These are phyloP conservation scores for Rhodotorula sp. DNA, from an alignment of 1,284 basidiomycete genomes.

Conservation along the genomic window DNA sequence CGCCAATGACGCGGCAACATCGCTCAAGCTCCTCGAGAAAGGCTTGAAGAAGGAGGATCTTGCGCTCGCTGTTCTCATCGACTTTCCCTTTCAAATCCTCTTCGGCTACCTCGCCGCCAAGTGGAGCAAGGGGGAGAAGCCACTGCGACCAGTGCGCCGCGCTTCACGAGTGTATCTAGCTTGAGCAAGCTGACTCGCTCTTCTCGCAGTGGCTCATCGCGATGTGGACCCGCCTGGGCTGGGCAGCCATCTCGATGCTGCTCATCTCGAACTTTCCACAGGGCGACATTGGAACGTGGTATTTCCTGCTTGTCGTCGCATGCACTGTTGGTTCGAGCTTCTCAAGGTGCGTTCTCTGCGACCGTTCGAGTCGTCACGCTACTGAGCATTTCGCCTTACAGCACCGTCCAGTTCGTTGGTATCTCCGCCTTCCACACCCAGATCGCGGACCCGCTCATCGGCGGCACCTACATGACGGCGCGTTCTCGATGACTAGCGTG, in stretches of 20 bases:
- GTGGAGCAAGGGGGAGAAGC: slow-evolving; percentile 60
- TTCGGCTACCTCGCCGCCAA: slow-evolving; percentile 95
- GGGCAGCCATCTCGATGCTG: slow-evolving; percentile 66
- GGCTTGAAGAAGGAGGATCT: slow-evolving; percentile 93
- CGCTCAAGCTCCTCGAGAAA: slow-evolving; percentile 94
- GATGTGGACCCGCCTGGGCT: slow-evolving; percentile 80
- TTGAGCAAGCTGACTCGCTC: background rate
- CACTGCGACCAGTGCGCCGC: slow-evolving; percentile 47
- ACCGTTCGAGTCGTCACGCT: background rate
- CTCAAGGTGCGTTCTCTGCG: slow-evolving; percentile 63
- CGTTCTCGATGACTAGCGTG: background rate
- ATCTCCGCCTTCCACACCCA: slow-evolving; percentile 98
- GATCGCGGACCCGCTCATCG: slow-evolving; percentile 94
- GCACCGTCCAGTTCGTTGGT: slow-evolving; percentile 96
- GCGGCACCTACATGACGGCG: slow-evolving; percentile 92
- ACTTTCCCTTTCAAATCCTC: slow-evolving; percentile 96
- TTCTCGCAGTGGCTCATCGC: slow-evolving; percentile 77
- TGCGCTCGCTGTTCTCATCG: slow-evolving; percentile 89
- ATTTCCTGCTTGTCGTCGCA: slow-evolving; percentile 74
- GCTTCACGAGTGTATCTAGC: too few relatives aligned
- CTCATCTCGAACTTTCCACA: slow-evolving; percentile 83
- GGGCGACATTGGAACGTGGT: slow-evolving; percentile 62
- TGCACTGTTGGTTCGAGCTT: slow-evolving; percentile 85
- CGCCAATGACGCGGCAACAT: slow-evolving; percentile 88
- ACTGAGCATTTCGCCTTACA: slow-evolving; percentile 47